phyloP scores from a whole-genome alignment of 2,329 filamentous ascomycete species.

The Fusarium verrucosum region DNA sequence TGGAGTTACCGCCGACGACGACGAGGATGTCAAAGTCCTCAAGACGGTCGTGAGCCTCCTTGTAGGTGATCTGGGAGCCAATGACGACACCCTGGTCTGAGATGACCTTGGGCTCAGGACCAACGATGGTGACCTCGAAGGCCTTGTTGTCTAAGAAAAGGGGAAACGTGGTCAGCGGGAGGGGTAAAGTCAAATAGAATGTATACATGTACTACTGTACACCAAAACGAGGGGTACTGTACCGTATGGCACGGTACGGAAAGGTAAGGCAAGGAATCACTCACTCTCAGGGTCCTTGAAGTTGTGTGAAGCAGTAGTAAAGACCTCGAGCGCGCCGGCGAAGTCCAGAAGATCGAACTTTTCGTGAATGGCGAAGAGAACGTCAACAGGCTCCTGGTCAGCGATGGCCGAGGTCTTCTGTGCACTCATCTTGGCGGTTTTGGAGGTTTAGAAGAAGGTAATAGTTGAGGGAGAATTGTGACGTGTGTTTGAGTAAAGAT shows the following conservation, averaged over 20 bases:
- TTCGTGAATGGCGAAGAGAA: constrained; percentile 68
- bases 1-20: constrained; percentile 75
- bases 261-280: constrained; percentile 38
- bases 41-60: constrained; percentile 78
- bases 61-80: constrained; percentile 78
- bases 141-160: constrained; percentile 60
- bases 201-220: neutral
- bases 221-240: constrained; percentile 9
- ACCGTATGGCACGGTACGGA: neutral
- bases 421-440: constrained; percentile 62
- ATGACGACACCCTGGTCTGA: constrained; percentile 73
- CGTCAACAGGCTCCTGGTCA: constrained; percentile 66
- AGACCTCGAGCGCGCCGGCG: constrained; percentile 63
- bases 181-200: constrained; percentile 29
- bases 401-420: constrained; percentile 66
- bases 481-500: constrained; percentile 20
- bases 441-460: constrained; percentile 31
- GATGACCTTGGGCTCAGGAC: constrained; percentile 63
- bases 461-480: constrained; percentile 35
- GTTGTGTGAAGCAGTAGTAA: constrained; percentile 62
- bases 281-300: constrained; percentile 61
- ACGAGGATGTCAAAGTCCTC: constrained; percentile 83
- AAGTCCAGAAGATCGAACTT: constrained; percentile 70
- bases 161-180: constrained; percentile 37
- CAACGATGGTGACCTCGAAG: constrained; percentile 67